phyloP scores from a whole-genome alignment of 441 rosid genomes.

The Raphanus hybrid region DNA sequence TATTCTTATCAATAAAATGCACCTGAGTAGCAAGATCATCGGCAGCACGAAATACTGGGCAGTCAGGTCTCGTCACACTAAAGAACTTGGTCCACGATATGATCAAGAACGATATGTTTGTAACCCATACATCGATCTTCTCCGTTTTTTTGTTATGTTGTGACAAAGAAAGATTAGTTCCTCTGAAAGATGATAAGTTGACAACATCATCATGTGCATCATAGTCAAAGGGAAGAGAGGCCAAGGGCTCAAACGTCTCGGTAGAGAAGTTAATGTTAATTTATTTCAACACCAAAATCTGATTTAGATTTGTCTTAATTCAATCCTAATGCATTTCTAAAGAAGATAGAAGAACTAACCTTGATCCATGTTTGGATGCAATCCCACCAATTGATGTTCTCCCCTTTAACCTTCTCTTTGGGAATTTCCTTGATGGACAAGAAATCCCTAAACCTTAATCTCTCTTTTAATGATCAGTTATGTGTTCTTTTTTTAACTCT shows the following conservation, averaged over 20 bases:
- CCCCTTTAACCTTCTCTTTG: too few relatives aligned
- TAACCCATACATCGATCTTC: constrained; percentile 19
- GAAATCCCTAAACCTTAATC: too few relatives aligned
- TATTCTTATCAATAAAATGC: constrained; percentile 29
- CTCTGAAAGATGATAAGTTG: constrained; percentile 21
- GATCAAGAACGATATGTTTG: background rate
- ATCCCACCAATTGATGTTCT: too few relatives aligned
- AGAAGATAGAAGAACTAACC: too few relatives aligned
- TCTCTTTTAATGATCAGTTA: too few relatives aligned
- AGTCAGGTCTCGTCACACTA: constrained; percentile 3
- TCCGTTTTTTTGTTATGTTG: background rate
- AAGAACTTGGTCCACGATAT: constrained; percentile 31
- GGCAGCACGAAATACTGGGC: background rate
- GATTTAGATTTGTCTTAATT: too few relatives aligned
- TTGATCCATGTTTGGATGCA: too few relatives aligned
- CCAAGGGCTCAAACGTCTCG: constrained; percentile 18
- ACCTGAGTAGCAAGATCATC: constrained; percentile 4
- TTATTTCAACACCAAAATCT: too few relatives aligned
- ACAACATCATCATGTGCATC: background rate
- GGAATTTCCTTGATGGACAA: too few relatives aligned
- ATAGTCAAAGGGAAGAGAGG: constrained; percentile 21
- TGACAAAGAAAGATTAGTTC: constrained; percentile 16
- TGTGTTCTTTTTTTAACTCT: too few relatives aligned
- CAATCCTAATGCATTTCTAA: too few relatives aligned
- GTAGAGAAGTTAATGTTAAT: constrained; percentile 8